These are phyloP conservation scores for Yarrowia sp. DNA, from an alignment of 805 yeast species.

Conservation along the genomic window DNA sequence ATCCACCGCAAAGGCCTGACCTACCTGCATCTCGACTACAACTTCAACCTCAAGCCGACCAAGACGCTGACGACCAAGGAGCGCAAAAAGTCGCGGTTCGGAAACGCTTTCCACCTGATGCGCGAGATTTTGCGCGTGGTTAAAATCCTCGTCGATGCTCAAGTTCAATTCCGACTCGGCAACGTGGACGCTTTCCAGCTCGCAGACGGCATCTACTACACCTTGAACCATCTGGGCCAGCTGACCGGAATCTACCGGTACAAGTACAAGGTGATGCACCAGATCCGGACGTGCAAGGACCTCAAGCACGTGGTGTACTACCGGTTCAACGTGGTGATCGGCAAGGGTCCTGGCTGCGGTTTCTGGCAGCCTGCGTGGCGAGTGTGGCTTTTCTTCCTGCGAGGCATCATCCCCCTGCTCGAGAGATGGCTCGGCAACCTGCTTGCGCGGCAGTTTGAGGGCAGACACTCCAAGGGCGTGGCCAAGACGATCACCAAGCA, in stretches of 20 bases:
- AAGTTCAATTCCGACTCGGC: slow-evolving; percentile 86
- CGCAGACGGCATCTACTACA: slow-evolving; percentile 91
- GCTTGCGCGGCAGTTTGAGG: slow-evolving; percentile 91
- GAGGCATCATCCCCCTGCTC: slow-evolving; percentile 87
- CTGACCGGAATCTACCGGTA: slow-evolving; percentile 94
- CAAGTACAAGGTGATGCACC: slow-evolving; percentile 98
- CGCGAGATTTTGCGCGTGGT: slow-evolving; percentile 83
- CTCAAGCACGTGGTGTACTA: slow-evolving; percentile 87
- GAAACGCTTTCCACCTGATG: slow-evolving; percentile 91
- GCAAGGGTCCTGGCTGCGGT: slow-evolving; percentile 98
- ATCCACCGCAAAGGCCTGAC: slow-evolving; percentile 90
- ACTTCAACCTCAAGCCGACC: slow-evolving; percentile 93
- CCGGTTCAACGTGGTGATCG: slow-evolving; percentile 78
- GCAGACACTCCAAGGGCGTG: slow-evolving; percentile 85
- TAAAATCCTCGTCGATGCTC: slow-evolving; percentile 87
- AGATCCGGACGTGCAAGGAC: slow-evolving; percentile 92
- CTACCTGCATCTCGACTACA: slow-evolving; percentile 89
- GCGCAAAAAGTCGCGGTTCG: slow-evolving; percentile 91
- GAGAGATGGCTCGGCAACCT: slow-evolving; percentile 95
- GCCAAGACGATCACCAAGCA: slow-evolving; percentile 95
- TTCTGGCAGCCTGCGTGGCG: slow-evolving; percentile 99
- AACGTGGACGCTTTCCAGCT: slow-evolving; percentile 88
- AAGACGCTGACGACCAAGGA: slow-evolving; percentile 95
- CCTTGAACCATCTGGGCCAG: slow-evolving; percentile 90
- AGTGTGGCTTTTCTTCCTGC: slow-evolving; percentile 86